A percentile compares a stretch with the other conserved stretches of the same genome.
phyloP scores from a whole-genome alignment of 1,284 basidiomycete species.

The Boletellus sp. region DNA sequence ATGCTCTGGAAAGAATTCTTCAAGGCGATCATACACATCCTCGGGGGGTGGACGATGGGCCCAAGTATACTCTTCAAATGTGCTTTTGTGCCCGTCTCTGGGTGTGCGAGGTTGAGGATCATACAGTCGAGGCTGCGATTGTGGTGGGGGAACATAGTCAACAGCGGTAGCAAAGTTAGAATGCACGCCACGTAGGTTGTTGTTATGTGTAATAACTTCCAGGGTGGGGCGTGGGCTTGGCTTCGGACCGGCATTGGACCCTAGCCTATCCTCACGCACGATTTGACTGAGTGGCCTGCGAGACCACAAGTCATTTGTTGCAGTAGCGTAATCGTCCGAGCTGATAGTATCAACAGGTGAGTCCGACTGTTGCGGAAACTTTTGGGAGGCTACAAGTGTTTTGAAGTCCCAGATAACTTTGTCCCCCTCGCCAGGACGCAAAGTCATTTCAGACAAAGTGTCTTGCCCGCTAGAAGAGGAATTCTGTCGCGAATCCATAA shows the following conservation, averaged over 20 bases:
- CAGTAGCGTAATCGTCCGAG: slow-evolving; percentile 31
- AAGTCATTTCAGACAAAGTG: slow-evolving; percentile 30
- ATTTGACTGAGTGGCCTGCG: slow-evolving; percentile 32
- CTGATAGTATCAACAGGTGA: slow-evolving; percentile 19
- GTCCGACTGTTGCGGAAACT: slow-evolving; percentile 17
- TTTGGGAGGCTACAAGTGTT: slow-evolving; percentile 18
- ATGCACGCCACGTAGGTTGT: slow-evolving; percentile 17
- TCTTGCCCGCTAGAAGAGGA: slow-evolving; percentile 32
- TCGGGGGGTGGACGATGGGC: slow-evolving; percentile 90
- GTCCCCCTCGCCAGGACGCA: slow-evolving; percentile 32
- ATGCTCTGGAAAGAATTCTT: slow-evolving; percentile 95
- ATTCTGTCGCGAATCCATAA: slow-evolving; percentile 26
- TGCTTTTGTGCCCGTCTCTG: slow-evolving; percentile 42
- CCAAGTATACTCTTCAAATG: slow-evolving; percentile 72
- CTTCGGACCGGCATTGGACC: slow-evolving; percentile 12
- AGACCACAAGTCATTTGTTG: slow-evolving; percentile 31
- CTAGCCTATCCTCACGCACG: slow-evolving; percentile 20
- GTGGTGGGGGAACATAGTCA: slow-evolving; percentile 21
- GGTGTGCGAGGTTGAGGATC: slow-evolving; percentile 21
- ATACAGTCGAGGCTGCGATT: slow-evolving; percentile 19
- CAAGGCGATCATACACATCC: slow-evolving; percentile 89
- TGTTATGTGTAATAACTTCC: slow-evolving; percentile 30
- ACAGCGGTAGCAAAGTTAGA: slow-evolving; percentile 14
- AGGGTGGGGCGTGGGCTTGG: slow-evolving; percentile 28
- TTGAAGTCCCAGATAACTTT: slow-evolving; percentile 32